These are phyloP conservation scores for Penicillium verhagenii DNA, from an alignment of 495 filamentous ascomycete genomes.

Conservation along the genomic window DNA sequence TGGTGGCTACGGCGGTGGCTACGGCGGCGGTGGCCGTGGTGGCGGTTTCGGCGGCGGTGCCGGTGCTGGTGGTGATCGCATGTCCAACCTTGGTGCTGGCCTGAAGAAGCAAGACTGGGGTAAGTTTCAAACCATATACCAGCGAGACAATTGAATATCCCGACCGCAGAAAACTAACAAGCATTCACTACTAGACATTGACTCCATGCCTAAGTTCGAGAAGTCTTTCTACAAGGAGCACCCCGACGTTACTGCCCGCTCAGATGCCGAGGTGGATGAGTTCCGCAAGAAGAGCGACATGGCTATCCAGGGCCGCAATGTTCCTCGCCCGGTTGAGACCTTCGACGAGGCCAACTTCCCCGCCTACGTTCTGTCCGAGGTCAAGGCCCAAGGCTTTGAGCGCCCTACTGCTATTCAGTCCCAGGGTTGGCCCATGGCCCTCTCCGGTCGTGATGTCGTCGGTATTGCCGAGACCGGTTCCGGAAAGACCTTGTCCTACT, in stretches of 20 bases:
- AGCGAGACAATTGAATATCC: background rate
- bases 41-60: slow-evolving; percentile 54
- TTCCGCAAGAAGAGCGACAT: slow-evolving; percentile 84
- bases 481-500: slow-evolving; percentile 98
- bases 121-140: slow-evolving; percentile 42
- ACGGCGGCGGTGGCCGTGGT: slow-evolving; percentile 50
- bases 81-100: slow-evolving; percentile 84
- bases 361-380: slow-evolving; percentile 93
- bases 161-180: slow-evolving; percentile 26
- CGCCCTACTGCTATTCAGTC: slow-evolving; percentile 94
- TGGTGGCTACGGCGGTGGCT: slow-evolving; percentile 52
- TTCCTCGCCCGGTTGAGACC: slow-evolving; percentile 89
- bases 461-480: slow-evolving; percentile 99
- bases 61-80: slow-evolving; percentile 73
- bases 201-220: slow-evolving; percentile 88
- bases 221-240: slow-evolving; percentile 99
- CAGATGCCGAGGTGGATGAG: slow-evolving; percentile 74
- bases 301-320: slow-evolving; percentile 68
- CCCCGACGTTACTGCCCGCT: slow-evolving; percentile 69
- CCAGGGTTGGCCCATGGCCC: slow-evolving; percentile 98
- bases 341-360: slow-evolving; percentile 99
- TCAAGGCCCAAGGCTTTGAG: slow-evolving; percentile 94
- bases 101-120: slow-evolving; percentile 86
- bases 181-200: slow-evolving; percentile 57
- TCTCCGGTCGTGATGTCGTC: slow-evolving; percentile 96